phyloP scores from a whole-genome alignment of 2,329 filamentous ascomycete species.

The Nemania abortiva region DNA sequence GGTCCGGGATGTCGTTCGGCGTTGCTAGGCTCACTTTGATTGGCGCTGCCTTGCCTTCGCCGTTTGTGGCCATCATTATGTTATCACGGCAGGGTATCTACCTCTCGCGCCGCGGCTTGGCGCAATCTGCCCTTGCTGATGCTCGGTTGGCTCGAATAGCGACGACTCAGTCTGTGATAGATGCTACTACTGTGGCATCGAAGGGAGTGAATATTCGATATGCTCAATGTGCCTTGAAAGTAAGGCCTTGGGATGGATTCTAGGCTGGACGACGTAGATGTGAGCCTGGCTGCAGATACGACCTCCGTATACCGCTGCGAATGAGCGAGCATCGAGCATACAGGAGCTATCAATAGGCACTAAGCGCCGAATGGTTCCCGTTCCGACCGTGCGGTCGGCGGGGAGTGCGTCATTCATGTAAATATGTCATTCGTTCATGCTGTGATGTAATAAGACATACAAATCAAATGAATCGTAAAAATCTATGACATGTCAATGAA shows the following conservation, averaged over 20 bases:
- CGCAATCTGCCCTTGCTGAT: too few relatives aligned
- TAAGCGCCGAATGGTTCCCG: too few relatives aligned
- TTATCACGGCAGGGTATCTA: neutral
- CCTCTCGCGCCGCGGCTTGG: too few relatives aligned
- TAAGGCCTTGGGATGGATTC: neutral
- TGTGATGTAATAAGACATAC: constrained; percentile 25
- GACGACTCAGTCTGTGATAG: too few relatives aligned
- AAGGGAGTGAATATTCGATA: too few relatives aligned
- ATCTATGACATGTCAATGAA: neutral
- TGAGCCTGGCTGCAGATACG: constrained; percentile 15
- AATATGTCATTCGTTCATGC: neutral
- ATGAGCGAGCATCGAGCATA: neutral
- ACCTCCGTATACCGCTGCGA: neutral
- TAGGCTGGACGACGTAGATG: constrained; percentile 21
- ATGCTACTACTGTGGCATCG: too few relatives aligned
- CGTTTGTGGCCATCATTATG: constrained; percentile 14
- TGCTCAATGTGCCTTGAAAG: too few relatives aligned
- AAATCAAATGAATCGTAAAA: neutral
- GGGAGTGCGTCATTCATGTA: neutral
- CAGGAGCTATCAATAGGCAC: neutral
- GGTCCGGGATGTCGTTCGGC: constrained; percentile 42
- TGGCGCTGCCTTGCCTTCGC: constrained; percentile 5
- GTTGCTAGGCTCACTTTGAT: constrained; percentile 43
- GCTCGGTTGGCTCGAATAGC: too few relatives aligned
- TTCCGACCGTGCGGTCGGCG: too few relatives aligned